Percentiles rank a stretch among this genome's conserved stretches.
Conservation (phyloP, 2,329 filamentous ascomycete species). For the Aspergillus brunneoviolaceus region DNA sequence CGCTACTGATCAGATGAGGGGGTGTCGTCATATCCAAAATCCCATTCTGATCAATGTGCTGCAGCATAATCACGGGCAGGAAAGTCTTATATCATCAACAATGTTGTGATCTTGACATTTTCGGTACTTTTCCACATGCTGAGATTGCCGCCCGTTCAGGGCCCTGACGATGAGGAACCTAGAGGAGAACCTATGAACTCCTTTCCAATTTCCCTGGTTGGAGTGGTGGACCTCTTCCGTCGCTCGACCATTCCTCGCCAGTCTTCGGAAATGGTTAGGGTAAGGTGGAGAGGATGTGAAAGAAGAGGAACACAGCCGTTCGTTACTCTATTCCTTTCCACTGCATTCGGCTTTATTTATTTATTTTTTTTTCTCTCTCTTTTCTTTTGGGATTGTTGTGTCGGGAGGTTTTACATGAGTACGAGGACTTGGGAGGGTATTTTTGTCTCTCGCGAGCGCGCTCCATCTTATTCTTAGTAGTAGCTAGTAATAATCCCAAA, state of each 20-base stretch:
- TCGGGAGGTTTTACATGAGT: background rate
- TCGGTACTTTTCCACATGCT: conserved; percentile 8
- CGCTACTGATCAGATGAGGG: background rate
- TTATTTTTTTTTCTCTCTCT: background rate
- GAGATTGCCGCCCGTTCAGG: conserved; percentile 8
- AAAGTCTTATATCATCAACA: background rate
- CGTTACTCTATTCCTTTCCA: background rate
- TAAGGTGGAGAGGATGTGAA: background rate
- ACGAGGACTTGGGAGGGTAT: background rate
- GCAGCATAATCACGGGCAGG: background rate
- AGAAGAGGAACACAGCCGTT: background rate
- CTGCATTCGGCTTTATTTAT: background rate
- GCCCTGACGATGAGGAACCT: background rate
- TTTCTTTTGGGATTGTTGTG: background rate
- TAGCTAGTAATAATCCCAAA: conserved; percentile 2
- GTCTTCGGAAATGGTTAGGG: background rate
- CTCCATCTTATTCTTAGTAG: background rate
- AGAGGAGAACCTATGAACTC: conserved; percentile 2
- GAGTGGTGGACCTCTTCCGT: conserved; percentile 17
- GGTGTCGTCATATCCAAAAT: background rate
- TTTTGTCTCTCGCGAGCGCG: background rate
- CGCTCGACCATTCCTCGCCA: conserved; percentile 15
- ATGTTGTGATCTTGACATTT: conserved; percentile 10
- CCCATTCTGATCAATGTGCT: background rate
- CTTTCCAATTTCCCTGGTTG: conserved; percentile 16